Conservation (phyloP, 768 basidiomycete genomes). For the Russula ochroleuca region DNA sequence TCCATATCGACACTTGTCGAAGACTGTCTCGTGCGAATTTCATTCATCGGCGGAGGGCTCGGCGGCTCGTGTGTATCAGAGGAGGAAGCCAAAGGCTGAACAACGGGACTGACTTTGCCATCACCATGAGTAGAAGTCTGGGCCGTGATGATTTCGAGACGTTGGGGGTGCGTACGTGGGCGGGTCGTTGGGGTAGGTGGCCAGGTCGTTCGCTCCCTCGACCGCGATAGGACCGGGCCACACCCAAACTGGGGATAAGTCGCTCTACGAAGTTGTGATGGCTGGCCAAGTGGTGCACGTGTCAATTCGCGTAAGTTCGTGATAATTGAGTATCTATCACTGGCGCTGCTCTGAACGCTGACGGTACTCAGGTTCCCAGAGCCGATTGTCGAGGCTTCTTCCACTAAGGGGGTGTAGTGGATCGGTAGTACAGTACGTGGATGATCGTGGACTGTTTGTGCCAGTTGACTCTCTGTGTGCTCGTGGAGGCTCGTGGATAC, state of each 20-base stretch:
- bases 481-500: conserved; percentile 2
- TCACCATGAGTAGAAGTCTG: background rate
- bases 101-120: background rate
- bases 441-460: no score
- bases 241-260: no score
- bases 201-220: no score
- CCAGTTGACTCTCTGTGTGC: background rate
- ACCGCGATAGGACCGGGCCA: no score
- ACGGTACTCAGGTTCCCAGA: background rate
- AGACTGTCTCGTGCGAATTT: conserved; percentile 1
- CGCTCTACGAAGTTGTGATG: conserved; percentile 1
- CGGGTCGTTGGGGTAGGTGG: background rate
- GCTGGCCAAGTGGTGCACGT: background rate
- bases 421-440: background rate
- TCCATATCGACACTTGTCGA: background rate
- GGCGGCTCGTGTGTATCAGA: background rate
- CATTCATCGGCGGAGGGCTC: background rate
- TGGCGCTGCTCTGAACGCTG: conserved; percentile 8
- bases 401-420: background rate
- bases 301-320: conserved; percentile 2
- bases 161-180: background rate
- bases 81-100: background rate
- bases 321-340: conserved; percentile 4
- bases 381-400: background rate
- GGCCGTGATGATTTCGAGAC: background rate